phyloP scores from a whole-genome alignment of 1,284 basidiomycete genomes.

The Ceratobasidium sp. region DNA sequence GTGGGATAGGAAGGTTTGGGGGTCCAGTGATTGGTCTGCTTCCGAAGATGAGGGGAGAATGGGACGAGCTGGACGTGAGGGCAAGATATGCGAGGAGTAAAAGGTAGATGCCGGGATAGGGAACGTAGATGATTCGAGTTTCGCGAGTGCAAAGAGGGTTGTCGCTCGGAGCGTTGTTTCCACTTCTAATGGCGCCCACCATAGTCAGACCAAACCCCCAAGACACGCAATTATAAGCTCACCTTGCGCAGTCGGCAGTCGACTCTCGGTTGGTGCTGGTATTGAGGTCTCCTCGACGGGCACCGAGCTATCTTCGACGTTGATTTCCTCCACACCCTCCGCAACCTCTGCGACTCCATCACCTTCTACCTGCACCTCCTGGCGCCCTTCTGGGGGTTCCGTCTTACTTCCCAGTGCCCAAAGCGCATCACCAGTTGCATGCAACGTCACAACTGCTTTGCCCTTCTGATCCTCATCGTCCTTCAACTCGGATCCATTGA shows the following conservation, averaged over 20 bases:
- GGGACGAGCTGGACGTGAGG: slow-evolving; percentile 69
- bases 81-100: slow-evolving; percentile 79
- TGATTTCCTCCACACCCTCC: not conserved
- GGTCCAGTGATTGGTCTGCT: slow-evolving; percentile 41
- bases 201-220: not conserved
- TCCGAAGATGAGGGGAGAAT: slow-evolving; percentile 48
- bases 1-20: slow-evolving; percentile 49
- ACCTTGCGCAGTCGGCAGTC: slow-evolving; percentile 40
- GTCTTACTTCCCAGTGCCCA: slow-evolving; percentile 70
- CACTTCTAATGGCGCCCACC: slow-evolving; percentile 57
- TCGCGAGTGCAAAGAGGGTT: slow-evolving; percentile 65
- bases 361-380: slow-evolving; percentile 40
- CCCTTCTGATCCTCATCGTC: slow-evolving; percentile 60
- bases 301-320: slow-evolving; percentile 43
- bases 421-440: slow-evolving; percentile 73
- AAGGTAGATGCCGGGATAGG: slow-evolving; percentile 78
- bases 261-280: not conserved
- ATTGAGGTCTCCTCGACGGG: not conserved
- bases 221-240: slow-evolving; percentile 16
- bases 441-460: slow-evolving; percentile 72
- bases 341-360: slow-evolving; percentile 33
- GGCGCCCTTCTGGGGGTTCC: slow-evolving; percentile 58
- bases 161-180: slow-evolving; percentile 69
- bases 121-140: slow-evolving; percentile 60
- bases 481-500: slow-evolving; percentile 57